These are phyloP conservation scores for Shiraia sp. DNA, from an alignment of 2,329 filamentous ascomycete genomes.

Conservation along the genomic window DNA sequence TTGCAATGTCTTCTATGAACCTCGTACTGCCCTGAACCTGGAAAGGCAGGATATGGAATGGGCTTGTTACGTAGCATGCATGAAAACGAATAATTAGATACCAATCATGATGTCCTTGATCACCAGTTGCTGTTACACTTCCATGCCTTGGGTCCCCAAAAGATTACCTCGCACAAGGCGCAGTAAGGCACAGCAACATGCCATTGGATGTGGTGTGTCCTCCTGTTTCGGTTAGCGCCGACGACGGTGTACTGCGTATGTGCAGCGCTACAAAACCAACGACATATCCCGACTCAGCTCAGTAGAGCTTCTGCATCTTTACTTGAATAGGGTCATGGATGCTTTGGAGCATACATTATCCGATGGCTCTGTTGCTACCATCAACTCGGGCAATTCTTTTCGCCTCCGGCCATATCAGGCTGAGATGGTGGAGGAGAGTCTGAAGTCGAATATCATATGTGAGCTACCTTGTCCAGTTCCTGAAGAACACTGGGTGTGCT, in stretches of 20 bases:
- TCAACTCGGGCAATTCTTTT: conserved; percentile 15
- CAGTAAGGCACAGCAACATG: background rate
- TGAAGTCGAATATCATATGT: conserved; percentile 47
- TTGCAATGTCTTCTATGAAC: conserved; percentile 7
- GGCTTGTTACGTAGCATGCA: conserved; percentile 25
- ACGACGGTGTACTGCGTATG: too few species aligned
- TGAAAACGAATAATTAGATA: conserved; percentile 23
- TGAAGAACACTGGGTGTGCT: background rate
- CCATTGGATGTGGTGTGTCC: background rate
- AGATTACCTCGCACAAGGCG: background rate
- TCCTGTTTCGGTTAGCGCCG: conserved; percentile 2
- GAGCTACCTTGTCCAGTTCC: background rate
- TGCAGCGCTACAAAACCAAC: too few species aligned
- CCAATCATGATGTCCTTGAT: background rate
- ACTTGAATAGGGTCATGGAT: background rate
- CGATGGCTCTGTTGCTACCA: conserved; percentile 5
- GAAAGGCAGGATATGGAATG: conserved; percentile 5
- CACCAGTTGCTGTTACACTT: background rate
- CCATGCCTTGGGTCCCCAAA: background rate
- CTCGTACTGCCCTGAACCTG: conserved; percentile 12
- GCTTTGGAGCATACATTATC: conserved; percentile 4
- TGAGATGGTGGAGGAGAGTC: conserved; percentile 54
- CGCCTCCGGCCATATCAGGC: conserved; percentile 52
- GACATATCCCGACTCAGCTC: too few species aligned
- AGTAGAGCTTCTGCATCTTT: too few species aligned